Evolutionary conservation across 116 monocot species (phyloP).

Genomic region (Papilionanthe hybrid): DNA sequence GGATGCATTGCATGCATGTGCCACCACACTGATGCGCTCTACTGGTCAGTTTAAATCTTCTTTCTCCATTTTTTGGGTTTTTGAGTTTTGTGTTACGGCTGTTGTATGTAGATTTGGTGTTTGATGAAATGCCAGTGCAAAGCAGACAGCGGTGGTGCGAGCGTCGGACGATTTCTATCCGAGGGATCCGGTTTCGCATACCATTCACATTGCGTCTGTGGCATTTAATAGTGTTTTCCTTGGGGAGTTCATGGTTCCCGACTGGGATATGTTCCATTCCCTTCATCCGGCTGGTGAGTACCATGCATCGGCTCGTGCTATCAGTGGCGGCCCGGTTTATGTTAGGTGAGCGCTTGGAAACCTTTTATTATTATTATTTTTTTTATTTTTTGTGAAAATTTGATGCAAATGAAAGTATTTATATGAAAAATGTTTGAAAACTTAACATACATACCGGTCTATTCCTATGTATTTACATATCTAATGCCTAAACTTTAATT

Average conservation of each 20-base stretch:
- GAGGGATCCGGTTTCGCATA: constrained; percentile 80
- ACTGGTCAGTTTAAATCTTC: constrained; percentile 38
- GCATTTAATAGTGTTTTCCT: constrained; percentile 88
- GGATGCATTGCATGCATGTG: constrained; percentile 98
- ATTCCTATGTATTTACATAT: no score
- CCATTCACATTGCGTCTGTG: constrained; percentile 89
- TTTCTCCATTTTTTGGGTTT: background rate
- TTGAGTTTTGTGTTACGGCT: background rate
- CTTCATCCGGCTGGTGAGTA: constrained; percentile 87
- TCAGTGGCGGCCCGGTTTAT: constrained; percentile 89
- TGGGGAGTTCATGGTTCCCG: constrained; percentile 93
- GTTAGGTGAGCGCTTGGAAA: constrained; percentile 49
- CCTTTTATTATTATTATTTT: no score
- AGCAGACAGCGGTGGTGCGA: constrained; percentile 78
- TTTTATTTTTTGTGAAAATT: no score
- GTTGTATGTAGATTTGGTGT: background rate
- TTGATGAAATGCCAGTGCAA: constrained; percentile 44
- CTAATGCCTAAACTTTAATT: no score
- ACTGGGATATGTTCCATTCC: constrained; percentile 99
- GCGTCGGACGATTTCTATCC: constrained; percentile 97
- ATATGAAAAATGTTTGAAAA: no score
- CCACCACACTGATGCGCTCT: constrained; percentile 82
- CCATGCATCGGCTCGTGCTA: constrained; percentile 89
- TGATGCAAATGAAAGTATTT: no score
- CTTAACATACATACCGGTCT: no score